A percentile compares a stretch with the other conserved stretches of the same genome.
phyloP scores from a whole-genome alignment of 768 basidiomycete genomes.

The Leccinum disarticulatum region DNA sequence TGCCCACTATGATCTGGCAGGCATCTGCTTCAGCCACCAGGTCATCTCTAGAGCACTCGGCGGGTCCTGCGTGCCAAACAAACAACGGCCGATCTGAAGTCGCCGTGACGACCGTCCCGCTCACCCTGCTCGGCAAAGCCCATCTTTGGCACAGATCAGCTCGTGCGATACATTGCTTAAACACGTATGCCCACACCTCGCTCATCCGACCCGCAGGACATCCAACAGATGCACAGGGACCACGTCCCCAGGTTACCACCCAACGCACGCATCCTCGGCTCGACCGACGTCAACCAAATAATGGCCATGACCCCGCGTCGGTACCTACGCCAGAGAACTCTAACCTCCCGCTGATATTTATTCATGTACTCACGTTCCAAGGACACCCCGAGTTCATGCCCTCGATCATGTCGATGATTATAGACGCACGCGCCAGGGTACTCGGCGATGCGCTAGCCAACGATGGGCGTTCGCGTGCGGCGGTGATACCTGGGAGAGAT shows the following conservation, averaged over 20 bases:
- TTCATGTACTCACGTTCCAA: slow-evolving; percentile 83
- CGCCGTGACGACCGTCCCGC: slow-evolving; percentile 68
- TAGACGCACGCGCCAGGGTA: slow-evolving; percentile 31
- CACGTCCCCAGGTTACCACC: slow-evolving; percentile 66
- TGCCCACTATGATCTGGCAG: slow-evolving; percentile 33
- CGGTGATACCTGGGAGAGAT: slow-evolving; percentile 24
- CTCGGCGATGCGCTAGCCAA: slow-evolving; percentile 44
- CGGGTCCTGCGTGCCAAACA: slow-evolving; percentile 63
- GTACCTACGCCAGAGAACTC: neutral
- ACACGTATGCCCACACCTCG: slow-evolving; percentile 21
- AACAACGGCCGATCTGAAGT: slow-evolving; percentile 72
- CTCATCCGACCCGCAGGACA: slow-evolving; percentile 28
- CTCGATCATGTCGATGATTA: slow-evolving; percentile 21
- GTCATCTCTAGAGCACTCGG: slow-evolving; percentile 78
- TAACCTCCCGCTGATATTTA: slow-evolving; percentile 30
- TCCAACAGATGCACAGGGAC: slow-evolving; percentile 89
- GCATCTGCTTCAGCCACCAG: slow-evolving; percentile 93
- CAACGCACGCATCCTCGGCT: slow-evolving; percentile 61
- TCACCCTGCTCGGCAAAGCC: slow-evolving; percentile 51
- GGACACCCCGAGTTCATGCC: slow-evolving; percentile 91
- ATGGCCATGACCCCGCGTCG: slow-evolving; percentile 47
- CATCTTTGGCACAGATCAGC: slow-evolving; percentile 32
- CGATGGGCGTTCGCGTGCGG: slow-evolving; percentile 37
- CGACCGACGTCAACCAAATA: slow-evolving; percentile 65
- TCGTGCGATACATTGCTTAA: slow-evolving; percentile 27